phyloP scores from a whole-genome alignment of 1,284 basidiomycete genomes.

The Ceratobasidium papillatum region DNA sequence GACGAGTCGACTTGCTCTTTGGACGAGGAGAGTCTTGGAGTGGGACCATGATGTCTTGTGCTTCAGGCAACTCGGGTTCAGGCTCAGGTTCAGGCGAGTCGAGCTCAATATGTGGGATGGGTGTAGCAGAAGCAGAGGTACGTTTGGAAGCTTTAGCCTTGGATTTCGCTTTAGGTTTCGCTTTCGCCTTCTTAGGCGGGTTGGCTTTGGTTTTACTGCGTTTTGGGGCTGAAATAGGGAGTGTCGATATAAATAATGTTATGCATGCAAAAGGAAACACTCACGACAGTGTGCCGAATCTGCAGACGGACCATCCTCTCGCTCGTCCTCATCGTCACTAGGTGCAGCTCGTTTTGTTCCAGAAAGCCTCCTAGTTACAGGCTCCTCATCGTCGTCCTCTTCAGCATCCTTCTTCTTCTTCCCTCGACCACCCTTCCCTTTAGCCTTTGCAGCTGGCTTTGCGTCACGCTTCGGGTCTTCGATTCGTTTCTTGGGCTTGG shows the following conservation, averaged over 20 bases:
- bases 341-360: conserved; percentile 20
- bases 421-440: conserved; percentile 1
- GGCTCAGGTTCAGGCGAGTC: background rate
- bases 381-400: background rate
- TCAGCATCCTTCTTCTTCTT: conserved; percentile 8
- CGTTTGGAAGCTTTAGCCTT: conserved; percentile 2
- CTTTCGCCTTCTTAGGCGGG: conserved; percentile 1
- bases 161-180: conserved; percentile 6
- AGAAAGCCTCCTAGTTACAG: background rate
- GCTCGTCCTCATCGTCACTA: conserved; percentile 19
- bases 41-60: conserved; percentile 36
- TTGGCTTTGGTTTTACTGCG: conserved; percentile 28
- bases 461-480: background rate
- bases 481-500: conserved; percentile 4
- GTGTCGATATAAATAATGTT: background rate
- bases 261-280: background rate
- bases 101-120: background rate
- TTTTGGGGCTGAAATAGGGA: background rate
- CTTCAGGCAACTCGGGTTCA: background rate
- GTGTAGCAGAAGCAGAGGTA: background rate
- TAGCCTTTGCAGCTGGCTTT: background rate
- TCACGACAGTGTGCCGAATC: background rate
- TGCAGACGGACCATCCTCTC: background rate
- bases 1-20: conserved; percentile 10
- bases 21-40: conserved; percentile 37